These are phyloP conservation scores for Coemansia sp. DNA, from an alignment of 192 early-diverging fungal genomes.

Conservation along the genomic window DNA sequence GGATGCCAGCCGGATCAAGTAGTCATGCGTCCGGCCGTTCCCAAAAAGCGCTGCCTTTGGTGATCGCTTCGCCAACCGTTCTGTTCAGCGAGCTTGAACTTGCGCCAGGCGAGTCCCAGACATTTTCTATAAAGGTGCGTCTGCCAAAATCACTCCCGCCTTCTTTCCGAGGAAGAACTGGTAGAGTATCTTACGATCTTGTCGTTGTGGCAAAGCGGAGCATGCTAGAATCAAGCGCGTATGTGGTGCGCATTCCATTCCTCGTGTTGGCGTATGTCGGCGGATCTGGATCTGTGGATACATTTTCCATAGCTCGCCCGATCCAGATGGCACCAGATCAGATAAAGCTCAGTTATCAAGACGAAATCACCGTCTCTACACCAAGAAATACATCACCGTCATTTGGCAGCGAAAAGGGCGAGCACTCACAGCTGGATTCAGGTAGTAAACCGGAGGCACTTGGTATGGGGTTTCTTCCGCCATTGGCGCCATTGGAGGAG, in stretches of 20 bases:
- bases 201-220: slow-evolving; percentile 47
- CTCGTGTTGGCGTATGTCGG: slow-evolving; percentile 34
- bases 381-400: slow-evolving; percentile 38
- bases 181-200: slow-evolving; percentile 43
- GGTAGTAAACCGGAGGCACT: background rate
- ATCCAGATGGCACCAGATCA: slow-evolving; percentile 31
- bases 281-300: background rate
- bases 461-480: background rate
- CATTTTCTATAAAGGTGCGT: slow-evolving; percentile 39
- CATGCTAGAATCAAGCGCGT: slow-evolving; percentile 40
- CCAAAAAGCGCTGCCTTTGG: slow-evolving; percentile 29
- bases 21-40: slow-evolving; percentile 15
- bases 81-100: slow-evolving; percentile 52
- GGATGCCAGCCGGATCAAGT: slow-evolving; percentile 21
- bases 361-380: slow-evolving; percentile 23
- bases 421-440: background rate
- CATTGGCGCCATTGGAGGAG: background rate
- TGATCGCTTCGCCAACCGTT: slow-evolving; percentile 38
- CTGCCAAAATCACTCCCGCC: slow-evolving; percentile 42
- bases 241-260: slow-evolving; percentile 47
- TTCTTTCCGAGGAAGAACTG: slow-evolving; percentile 44
- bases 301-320: slow-evolving; percentile 30
- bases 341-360: slow-evolving; percentile 32
- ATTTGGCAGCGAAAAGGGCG: slow-evolving; percentile 1
- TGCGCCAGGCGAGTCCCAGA: slow-evolving; percentile 49